Conservation (phyloP, 352 stramenopile species). For the Globisporangium nagaii region DNA sequence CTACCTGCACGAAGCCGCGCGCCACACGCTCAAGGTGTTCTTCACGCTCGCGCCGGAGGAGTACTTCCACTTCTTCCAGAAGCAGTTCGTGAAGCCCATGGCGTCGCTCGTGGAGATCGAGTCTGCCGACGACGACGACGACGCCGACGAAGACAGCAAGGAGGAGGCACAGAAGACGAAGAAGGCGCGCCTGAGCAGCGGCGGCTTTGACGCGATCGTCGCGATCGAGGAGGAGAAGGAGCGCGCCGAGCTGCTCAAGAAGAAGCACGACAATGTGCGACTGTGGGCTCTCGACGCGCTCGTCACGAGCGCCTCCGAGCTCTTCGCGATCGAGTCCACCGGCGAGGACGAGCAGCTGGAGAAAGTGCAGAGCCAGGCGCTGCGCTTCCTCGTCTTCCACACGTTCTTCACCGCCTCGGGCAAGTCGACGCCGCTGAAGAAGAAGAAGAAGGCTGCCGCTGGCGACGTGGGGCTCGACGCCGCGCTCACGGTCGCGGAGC, state of each 20-base stretch:
- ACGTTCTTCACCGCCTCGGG: constrained; percentile 46
- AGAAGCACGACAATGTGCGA: constrained; percentile 56
- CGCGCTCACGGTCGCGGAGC: constrained; percentile 16
- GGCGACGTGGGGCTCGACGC: constrained; percentile 17
- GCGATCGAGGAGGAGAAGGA: constrained; percentile 78
- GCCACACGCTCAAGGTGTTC: constrained; percentile 64
- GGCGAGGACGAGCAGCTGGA: constrained; percentile 7
- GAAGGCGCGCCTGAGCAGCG: constrained; percentile 31
- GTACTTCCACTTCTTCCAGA: constrained; percentile 70
- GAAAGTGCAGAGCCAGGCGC: constrained; percentile 31
- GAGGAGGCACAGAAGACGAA: constrained; percentile 17
- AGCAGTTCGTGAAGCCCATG: constrained; percentile 62
- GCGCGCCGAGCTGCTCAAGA: constrained; percentile 41
- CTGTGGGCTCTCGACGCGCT: constrained; percentile 74
- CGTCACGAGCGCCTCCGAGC: constrained; percentile 34
- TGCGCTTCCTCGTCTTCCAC: constrained; percentile 68
- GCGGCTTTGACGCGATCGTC: constrained; percentile 62
- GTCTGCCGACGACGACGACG: constrained; percentile 22
- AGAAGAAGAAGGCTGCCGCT: constrained; percentile 38
- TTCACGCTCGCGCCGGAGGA: constrained; percentile 36
- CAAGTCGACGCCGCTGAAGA: constrained; percentile 36
- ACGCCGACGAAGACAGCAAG: constrained; percentile 32
- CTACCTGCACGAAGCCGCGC: constrained; percentile 75
- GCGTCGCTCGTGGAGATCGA: constrained; percentile 42
- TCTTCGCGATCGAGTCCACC: constrained; percentile 21